These are phyloP conservation scores for Pezizomycotina sp. DNA, from an alignment of 2,329 filamentous ascomycete genomes.

Conservation along the genomic window DNA sequence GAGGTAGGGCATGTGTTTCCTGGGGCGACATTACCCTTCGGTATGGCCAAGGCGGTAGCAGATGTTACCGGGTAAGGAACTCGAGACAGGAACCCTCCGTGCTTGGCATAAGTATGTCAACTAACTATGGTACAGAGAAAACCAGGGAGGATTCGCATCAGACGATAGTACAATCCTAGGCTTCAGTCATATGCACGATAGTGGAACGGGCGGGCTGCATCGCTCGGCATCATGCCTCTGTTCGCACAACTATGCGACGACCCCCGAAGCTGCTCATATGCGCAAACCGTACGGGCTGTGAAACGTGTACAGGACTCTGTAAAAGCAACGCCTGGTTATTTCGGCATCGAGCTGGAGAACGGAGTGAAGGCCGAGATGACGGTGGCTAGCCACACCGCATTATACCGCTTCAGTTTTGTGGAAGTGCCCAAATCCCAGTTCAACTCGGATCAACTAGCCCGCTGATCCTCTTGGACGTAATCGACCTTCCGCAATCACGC, in stretches of 20 bases:
- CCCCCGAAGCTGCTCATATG: slow-evolving; percentile 36
- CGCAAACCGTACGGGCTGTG: slow-evolving; percentile 37
- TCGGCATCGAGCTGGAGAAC: slow-evolving; percentile 44
- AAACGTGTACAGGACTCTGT: slow-evolving; percentile 38
- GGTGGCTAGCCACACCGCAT: too few species aligned
- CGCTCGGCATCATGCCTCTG: slow-evolving; percentile 43
- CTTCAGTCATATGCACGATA: too few species aligned
- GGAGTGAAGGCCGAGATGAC: too few species aligned
- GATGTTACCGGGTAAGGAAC: slow-evolving; percentile 36
- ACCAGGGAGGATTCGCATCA: slow-evolving; percentile 35
- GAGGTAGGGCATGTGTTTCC: slow-evolving; percentile 44
- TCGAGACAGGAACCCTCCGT: too few species aligned
- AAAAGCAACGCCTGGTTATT: slow-evolving; percentile 45
- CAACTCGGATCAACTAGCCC: too few species aligned
- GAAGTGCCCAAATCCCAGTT: too few species aligned
- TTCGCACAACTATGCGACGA: slow-evolving; percentile 47
- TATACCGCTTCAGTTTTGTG: too few species aligned
- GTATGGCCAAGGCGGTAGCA: slow-evolving; percentile 41
- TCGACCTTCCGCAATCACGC: too few species aligned
- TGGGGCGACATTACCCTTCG: slow-evolving; percentile 40
- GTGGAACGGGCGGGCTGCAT: too few species aligned
- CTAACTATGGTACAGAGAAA: too few species aligned
- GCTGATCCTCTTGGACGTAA: too few species aligned
- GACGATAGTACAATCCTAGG: slow-evolving; percentile 50
- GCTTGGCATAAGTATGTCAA: too few species aligned